Conservation (phyloP, 129 eudicot species). For the Escallonia herrerae region DNA sequence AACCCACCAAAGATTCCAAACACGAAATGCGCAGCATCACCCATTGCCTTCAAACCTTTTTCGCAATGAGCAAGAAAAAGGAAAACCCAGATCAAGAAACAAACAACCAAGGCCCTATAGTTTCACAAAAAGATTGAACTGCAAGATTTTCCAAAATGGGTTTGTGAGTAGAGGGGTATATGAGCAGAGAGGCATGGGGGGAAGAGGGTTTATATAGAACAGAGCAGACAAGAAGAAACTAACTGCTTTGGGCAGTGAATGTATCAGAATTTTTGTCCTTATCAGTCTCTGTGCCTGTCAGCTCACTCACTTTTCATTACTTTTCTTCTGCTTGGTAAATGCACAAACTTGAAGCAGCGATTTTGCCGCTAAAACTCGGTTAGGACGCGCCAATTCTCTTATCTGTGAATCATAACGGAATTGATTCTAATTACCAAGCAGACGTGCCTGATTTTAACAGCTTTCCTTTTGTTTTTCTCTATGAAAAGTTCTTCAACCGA, state of each 20-base stretch:
- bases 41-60: conserved; percentile 17
- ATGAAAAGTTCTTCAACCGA: too few relatives aligned
- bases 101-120: too few relatives aligned
- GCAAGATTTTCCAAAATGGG: neutral
- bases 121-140: neutral
- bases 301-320: too few relatives aligned
- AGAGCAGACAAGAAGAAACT: neutral
- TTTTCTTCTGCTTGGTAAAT: too few relatives aligned
- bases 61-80: neutral
- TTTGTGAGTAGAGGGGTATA: conserved; percentile 1
- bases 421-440: too few relatives aligned
- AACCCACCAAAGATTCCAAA: conserved; percentile 57
- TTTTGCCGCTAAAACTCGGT: too few relatives aligned
- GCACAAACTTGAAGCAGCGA: too few relatives aligned
- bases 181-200: neutral
- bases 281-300: neutral
- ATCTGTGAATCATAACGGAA: too few relatives aligned
- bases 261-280: neutral
- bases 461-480: too few relatives aligned
- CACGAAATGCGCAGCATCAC: conserved; percentile 30
- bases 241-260: too few relatives aligned
- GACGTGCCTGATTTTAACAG: too few relatives aligned
- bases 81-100: neutral
- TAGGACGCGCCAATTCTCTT: too few relatives aligned
- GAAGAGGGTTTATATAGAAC: conserved; percentile 7